Base-by-base conservation (phyloP, 495 filamentous ascomycete genomes). In the Filosporella fistucella region DNA sequence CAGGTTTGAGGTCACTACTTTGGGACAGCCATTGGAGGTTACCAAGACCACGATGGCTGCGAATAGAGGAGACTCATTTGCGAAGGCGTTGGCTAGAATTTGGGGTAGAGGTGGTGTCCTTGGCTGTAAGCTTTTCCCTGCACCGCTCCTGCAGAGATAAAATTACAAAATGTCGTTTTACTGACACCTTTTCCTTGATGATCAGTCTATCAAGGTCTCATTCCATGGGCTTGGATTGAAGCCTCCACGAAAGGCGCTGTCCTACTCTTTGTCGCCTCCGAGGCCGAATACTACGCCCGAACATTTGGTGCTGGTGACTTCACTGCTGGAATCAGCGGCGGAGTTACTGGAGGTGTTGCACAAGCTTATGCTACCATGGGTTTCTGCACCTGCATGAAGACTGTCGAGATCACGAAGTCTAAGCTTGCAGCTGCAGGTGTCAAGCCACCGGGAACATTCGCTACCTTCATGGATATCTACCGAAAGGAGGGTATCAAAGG, bases 301-400 rank as follows among this genome's bases (percentile, higher is more conserved):
- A 67, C 69, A 52, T 77, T 84, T 57, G 94, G 94, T 55, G 91
- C 89, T 55, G 75, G 74, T 56, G 84, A 91, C 62, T 97, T 98
- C 70, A 72, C 82, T 46, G 80, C 80, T 56, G 93, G 93, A 65
- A 96, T 98, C 70, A 63, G 74, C 12, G 94, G 93, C 58, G 93
- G 93, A 68, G 91, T 98, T 75, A 76, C 80, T 24, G 93, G 93
- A 60, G 93, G 93, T 77, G 81, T 98, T 44, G 94, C 90, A 37
- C 93, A 98, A 72, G 93, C 93, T 26, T 98, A 98, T 65, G 93
- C 93, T 48, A 98, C 93, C 56, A 96, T 98, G 90, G 93, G 93
- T 48, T 98, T 98, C 81, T 98, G 93, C 70, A 98, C 93, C 30
- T 98, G 93, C 79, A 98, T 98, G 93, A 98, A 98, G 83, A 98